Percentiles rank a stretch among this genome's conserved stretches.
phyloP scores from a whole-genome alignment of 2,329 filamentous ascomycete genomes.

The Penicillium capsulatum region DNA sequence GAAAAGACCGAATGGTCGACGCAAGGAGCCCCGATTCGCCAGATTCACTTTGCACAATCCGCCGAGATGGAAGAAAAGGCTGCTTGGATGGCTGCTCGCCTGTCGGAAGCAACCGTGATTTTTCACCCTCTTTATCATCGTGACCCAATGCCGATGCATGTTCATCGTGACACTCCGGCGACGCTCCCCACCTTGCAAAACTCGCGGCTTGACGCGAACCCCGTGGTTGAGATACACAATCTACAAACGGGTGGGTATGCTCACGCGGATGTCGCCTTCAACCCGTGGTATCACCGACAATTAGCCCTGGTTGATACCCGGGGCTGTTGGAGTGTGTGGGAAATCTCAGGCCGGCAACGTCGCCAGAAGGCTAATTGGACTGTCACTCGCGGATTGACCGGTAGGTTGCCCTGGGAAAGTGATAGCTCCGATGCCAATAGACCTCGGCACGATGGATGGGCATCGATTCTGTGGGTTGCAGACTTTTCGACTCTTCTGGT shows the following conservation, averaged over 20 bases:
- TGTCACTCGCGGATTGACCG: constrained; percentile 26
- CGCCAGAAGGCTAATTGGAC: constrained; percentile 28
- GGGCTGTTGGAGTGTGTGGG: constrained; percentile 54
- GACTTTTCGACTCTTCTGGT: constrained; percentile 46
- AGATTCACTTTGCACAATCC: constrained; percentile 50
- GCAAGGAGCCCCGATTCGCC: constrained; percentile 49
- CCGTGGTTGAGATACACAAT: constrained; percentile 43
- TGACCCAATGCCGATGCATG: constrained; percentile 23
- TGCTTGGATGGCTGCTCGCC: constrained; percentile 51
- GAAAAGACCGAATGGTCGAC: constrained; percentile 49
- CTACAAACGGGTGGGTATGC: constrained; percentile 44
- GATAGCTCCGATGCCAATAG: constrained; percentile 3
- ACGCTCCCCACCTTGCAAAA: constrained; percentile 17
- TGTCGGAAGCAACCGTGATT: constrained; percentile 44
- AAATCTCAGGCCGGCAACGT: constrained; percentile 34
- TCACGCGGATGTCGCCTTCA: constrained; percentile 56
- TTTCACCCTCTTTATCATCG: constrained; percentile 44
- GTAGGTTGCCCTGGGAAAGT: constrained; percentile 27
- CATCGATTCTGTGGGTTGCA: constrained; percentile 39
- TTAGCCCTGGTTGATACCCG: constrained; percentile 53
- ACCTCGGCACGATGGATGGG: constrained; percentile 43
- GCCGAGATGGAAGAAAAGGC: constrained; percentile 31
- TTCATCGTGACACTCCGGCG: constrained; percentile 12
- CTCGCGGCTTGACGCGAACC: constrained; percentile 48
- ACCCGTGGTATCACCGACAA: constrained; percentile 56